These are phyloP conservation scores for Pleurozium schreberi DNA, from an alignment of 225 moss, liverwort and hornwort genomes.

Conservation along the genomic window DNA sequence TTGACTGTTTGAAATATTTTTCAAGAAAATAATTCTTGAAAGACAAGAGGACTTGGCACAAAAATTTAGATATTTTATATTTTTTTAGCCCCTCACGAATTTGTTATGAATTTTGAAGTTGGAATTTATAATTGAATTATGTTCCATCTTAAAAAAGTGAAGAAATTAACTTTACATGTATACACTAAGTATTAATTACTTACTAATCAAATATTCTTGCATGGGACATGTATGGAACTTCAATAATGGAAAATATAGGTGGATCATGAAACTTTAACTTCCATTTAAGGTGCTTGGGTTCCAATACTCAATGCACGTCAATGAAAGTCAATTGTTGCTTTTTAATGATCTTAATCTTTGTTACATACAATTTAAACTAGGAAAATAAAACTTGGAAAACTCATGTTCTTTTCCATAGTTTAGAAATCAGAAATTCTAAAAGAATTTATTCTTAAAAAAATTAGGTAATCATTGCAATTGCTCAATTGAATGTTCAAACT, in stretches of 20 bases:
- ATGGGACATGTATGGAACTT: not conserved
- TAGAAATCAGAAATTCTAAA: not conserved
- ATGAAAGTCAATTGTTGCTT: not conserved
- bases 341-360: not conserved
- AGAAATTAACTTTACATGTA: rapidly evolving
- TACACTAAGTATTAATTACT: too few relatives aligned
- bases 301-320: rapidly evolving
- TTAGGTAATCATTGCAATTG: not conserved
- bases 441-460: rapidly evolving
- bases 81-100: rapidly evolving
- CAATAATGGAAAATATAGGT: not conserved
- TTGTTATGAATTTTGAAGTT: not conserved
- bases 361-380: too few relatives aligned
- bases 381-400: rapidly evolving
- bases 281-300: not conserved
- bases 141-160: not conserved
- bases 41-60: not conserved
- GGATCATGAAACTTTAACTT: not conserved
- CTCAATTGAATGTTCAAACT: not conserved
- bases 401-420: not conserved
- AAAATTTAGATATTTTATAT: not conserved
- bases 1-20: not conserved
- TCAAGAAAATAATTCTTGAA: not conserved
- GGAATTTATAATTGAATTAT: rapidly evolving
- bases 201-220: not conserved